These are phyloP conservation scores for Penicillium sp. DNA, from an alignment of 2,329 filamentous ascomycete genomes.

Conservation along the genomic window DNA sequence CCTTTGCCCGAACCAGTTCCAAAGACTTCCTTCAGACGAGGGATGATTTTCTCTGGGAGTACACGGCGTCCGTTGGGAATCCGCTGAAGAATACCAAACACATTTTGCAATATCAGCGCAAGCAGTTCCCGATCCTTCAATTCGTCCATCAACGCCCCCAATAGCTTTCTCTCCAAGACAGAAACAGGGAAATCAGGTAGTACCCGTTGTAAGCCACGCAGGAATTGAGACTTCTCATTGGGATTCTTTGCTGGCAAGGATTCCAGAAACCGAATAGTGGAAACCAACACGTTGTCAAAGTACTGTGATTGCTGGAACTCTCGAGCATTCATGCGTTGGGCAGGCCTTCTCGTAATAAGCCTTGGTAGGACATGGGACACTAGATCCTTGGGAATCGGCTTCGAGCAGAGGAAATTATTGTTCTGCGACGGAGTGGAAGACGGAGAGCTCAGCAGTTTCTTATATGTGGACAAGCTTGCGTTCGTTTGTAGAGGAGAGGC, in stretches of 20 bases:
- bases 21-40: constrained; percentile 74
- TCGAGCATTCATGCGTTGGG: constrained; percentile 73
- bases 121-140: constrained; percentile 84
- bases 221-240: constrained; percentile 81
- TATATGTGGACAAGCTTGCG: constrained; percentile 73
- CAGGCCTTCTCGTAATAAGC: constrained; percentile 77
- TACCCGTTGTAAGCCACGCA: constrained; percentile 78
- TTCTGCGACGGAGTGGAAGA: constrained; percentile 66
- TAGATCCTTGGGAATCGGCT: constrained; percentile 71
- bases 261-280: constrained; percentile 90
- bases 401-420: constrained; percentile 78
- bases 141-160: constrained; percentile 82
- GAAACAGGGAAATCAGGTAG: constrained; percentile 85
- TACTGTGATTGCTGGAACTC: constrained; percentile 94
- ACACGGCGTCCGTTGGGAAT: constrained; percentile 67
- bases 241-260: constrained; percentile 82
- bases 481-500: constrained; percentile 74
- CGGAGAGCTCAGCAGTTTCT: constrained; percentile 68
- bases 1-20: constrained; percentile 45
- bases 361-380: constrained; percentile 66
- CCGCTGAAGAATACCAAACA: constrained; percentile 78
- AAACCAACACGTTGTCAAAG: constrained; percentile 94
- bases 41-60: constrained; percentile 80
- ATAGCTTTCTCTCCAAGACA: constrained; percentile 86
- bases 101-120: constrained; percentile 75